A percentile compares a stretch with the other conserved stretches of the same genome.
Conservation (phyloP, 257 asterid species). For the Nyctanthes arbortristis region DNA sequence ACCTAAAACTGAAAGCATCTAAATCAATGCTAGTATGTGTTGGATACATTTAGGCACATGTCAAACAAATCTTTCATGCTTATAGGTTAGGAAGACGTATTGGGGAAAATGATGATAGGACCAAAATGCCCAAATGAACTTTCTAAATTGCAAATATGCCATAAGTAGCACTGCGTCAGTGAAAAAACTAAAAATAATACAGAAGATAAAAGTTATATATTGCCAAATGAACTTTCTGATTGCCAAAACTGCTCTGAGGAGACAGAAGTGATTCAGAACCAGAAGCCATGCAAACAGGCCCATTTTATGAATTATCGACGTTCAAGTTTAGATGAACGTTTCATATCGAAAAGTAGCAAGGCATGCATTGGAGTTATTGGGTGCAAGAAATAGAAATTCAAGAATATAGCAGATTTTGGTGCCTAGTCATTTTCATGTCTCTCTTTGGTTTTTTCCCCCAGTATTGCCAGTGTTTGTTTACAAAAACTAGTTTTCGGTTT, state of each 20-base stretch:
- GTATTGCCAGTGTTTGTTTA: slow-evolving; percentile 11
- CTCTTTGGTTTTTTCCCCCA: background rate
- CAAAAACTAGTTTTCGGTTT: slow-evolving; percentile 1
- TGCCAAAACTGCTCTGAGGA: background rate
- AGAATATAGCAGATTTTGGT: background rate
- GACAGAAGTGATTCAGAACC: background rate
- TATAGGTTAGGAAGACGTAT: background rate
- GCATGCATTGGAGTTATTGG: background rate
- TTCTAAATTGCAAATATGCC: background rate
- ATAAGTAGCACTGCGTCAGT: background rate
- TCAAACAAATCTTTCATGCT: too few species aligned
- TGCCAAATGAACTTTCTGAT: background rate
- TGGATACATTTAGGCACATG: too few species aligned
- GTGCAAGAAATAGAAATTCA: background rate
- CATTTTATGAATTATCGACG: background rate
- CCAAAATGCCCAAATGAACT: background rate
- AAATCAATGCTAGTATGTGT: too few species aligned
- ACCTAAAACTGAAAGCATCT: too few species aligned
- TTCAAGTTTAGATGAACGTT: background rate
- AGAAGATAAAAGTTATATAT: background rate
- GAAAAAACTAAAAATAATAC: background rate
- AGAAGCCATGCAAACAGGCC: slow-evolving; percentile 1
- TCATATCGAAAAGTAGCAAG: slow-evolving; percentile 2
- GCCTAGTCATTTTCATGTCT: background rate
- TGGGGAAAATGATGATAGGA: background rate